Base-by-base conservation (phyloP, 345 rosid genomes). In the Pistacia vera region DNA sequence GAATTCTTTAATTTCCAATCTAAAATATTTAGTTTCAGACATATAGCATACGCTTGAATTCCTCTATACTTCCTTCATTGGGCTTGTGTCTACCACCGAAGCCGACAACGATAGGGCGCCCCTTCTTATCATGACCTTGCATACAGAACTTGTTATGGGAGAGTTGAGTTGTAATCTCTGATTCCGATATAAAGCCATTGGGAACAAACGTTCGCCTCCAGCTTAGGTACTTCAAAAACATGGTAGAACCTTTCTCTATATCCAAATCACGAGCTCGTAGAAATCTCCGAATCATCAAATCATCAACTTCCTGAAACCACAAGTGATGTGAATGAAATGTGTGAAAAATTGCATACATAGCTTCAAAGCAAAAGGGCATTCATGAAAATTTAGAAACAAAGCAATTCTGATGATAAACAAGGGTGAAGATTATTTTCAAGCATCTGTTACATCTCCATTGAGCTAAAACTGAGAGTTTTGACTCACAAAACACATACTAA, bases 221-320 rank as follows among this genome's bases (percentile, higher is more conserved):
- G 79, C 85, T 85, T 14, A 93, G 76, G 76, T 86, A 93, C 87
- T 92, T 91, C 1, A 92, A 83, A 57, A 95, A 90, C 57, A 92
- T 46, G 75, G 82, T 79, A 4, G 93, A 88, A 56, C 98, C 98
- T 81, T 90, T 95, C 83, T 95, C 97, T 25, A 95, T 84, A 77
- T 95, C 99, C 0, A 87, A 81, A 72, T 95, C 96, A 20, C 98
- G 91, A 71, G 99, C 99, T 30, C 95, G 80, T 68, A 95, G 80
- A 82, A 95, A 95, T 82, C 99, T 83, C 78, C 97, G 71, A 70
- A 95, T 76, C 94, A 84, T 88, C 36, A 85, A 82, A 81, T 95
- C 98, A 83, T 93, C 97, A 62, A 74, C 90, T 62, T 92, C 91
- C 99, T 94, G 74, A 55, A 69, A 82, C 20, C 33, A 63, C 14